phyloP scores from a whole-genome alignment of 1,284 basidiomycete genomes.

The Xerocomus minutiporus region DNA sequence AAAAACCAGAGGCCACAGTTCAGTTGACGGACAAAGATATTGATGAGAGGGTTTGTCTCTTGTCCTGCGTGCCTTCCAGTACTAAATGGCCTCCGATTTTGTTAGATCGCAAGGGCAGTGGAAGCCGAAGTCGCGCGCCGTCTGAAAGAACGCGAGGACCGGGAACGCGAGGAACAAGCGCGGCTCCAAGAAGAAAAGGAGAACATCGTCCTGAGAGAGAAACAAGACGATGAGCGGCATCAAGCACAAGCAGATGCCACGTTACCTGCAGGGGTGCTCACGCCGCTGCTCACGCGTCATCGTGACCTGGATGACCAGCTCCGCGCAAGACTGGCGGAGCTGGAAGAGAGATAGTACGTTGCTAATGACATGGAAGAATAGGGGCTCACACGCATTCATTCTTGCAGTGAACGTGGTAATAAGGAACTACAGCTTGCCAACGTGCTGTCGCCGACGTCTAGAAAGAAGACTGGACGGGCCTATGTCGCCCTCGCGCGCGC shows the following conservation, averaged over 20 bases:
- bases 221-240: slow-evolving; percentile 13
- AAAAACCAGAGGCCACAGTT: slow-evolving; percentile 21
- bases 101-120: slow-evolving; percentile 64
- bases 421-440: slow-evolving; percentile 56
- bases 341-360: slow-evolving; percentile 68
- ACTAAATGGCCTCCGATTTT: not conserved
- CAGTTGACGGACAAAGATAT: slow-evolving; percentile 66
- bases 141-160: slow-evolving; percentile 54
- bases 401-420: slow-evolving; percentile 50
- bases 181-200: slow-evolving; percentile 39
- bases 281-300: slow-evolving; percentile 57
- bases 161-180: slow-evolving; percentile 36
- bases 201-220: slow-evolving; percentile 20
- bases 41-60: slow-evolving; percentile 54
- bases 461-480: slow-evolving; percentile 71
- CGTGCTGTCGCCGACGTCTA: slow-evolving; percentile 61
- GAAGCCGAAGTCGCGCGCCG: slow-evolving; percentile 67
- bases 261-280: slow-evolving; percentile 55
- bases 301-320: slow-evolving; percentile 64
- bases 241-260: slow-evolving; percentile 18
- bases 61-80: not conserved
- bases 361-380: slow-evolving; percentile 1
- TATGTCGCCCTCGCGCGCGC: slow-evolving; percentile 70
- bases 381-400: slow-evolving; percentile 8
- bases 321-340: slow-evolving; percentile 54